Evolutionary conservation across 768 basidiomycete species (phyloP).

Genomic region (Sarcodon sp.): DNA sequence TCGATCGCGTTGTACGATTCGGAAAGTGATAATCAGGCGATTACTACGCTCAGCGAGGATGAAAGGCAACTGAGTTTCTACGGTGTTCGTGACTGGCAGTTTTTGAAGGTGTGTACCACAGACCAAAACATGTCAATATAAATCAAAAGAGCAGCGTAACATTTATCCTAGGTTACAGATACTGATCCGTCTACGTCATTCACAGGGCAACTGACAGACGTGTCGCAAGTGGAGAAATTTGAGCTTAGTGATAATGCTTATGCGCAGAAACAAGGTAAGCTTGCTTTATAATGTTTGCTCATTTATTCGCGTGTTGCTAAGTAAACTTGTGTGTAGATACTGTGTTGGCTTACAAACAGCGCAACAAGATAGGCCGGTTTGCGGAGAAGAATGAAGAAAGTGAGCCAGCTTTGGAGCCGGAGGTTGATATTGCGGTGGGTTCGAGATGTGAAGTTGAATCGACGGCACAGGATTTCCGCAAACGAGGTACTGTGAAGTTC

Average conservation of each 20-base stretch:
- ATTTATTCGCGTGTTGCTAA: neutral
- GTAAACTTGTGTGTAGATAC: constrained; percentile 41
- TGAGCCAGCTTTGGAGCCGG: constrained; percentile 12
- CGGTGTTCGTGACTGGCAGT: constrained; percentile 62
- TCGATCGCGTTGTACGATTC: constrained; percentile 48
- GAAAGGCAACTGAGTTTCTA: constrained; percentile 60
- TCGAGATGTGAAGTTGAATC: constrained; percentile 79
- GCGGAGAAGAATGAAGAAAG: constrained; percentile 31
- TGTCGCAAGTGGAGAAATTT: constrained; percentile 84
- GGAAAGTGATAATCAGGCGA: constrained; percentile 33
- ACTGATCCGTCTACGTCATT: constrained; percentile 63
- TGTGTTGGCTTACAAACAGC: constrained; percentile 81
- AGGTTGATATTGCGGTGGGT: constrained; percentile 34
- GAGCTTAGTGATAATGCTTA: constrained; percentile 80
- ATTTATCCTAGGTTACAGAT: constrained; percentile 44
- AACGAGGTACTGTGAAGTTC: constrained; percentile 78
- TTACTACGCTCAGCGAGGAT: constrained; percentile 55
- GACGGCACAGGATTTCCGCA: constrained; percentile 50
- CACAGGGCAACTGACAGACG: constrained; percentile 78
- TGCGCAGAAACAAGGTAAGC: constrained; percentile 60
- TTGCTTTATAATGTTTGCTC: neutral
- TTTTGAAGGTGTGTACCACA: constrained; percentile 65
- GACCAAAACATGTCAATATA: constrained; percentile 2
- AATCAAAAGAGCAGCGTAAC: neutral
- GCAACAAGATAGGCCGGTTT: constrained; percentile 81